Evolutionary conservation across 306 rosid genomes (phyloP).

Genomic region (Vigna radiata): DNA sequence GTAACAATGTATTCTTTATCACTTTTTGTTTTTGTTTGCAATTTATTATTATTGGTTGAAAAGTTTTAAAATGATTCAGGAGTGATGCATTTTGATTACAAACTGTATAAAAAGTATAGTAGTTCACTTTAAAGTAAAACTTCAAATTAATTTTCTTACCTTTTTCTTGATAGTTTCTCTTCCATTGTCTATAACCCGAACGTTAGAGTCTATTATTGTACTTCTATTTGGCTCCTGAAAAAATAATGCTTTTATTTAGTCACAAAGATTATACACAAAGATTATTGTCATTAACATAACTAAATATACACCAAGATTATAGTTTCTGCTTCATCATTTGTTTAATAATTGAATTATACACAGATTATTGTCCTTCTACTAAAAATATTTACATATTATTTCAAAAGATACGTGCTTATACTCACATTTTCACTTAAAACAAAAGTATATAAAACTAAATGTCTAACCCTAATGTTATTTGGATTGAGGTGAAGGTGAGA

Average conservation of each 20-base stretch:
- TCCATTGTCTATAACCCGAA: conserved; percentile 76
- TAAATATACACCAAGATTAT: no score
- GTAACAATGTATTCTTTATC: background rate
- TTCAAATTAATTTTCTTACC: conserved; percentile 50
- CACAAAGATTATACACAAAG: no score
- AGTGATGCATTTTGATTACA: background rate
- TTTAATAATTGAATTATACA: no score
- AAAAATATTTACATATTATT: background rate
- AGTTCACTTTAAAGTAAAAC: background rate
- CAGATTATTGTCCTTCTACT: no score
- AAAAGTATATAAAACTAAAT: background rate
- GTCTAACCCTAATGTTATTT: background rate
- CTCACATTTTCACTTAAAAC: background rate
- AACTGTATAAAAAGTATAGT: background rate
- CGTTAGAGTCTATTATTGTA: conserved; percentile 70
- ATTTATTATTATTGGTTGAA: background rate
- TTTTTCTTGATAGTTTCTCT: conserved; percentile 69
- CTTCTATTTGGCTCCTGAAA: conserved; percentile 80
- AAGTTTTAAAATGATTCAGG: no score
- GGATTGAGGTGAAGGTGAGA: background rate
- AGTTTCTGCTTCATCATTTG: no score
- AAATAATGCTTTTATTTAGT: background rate
- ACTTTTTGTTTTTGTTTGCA: background rate
- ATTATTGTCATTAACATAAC: no score
- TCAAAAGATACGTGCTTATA: background rate